Evolutionary conservation across 1,284 basidiomycete species (phyloP).

Genomic region (Sphaerobolus stellatus): DNA sequence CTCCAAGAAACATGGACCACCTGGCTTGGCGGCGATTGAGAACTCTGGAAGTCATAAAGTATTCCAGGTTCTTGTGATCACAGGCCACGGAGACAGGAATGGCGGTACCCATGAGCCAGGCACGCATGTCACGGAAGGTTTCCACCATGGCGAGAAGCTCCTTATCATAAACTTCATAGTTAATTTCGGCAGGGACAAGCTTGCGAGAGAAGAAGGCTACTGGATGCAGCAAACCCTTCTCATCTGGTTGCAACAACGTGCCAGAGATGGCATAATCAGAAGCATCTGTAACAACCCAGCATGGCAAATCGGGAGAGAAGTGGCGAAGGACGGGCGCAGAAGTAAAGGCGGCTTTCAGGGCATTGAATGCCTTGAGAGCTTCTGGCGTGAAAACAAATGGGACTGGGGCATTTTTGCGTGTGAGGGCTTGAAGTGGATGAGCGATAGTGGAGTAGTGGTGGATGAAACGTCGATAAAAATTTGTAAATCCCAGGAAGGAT

Average conservation of each 20-base stretch:
- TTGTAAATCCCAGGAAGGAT: no score
- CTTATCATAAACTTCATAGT: background rate
- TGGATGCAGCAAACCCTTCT: slow-evolving; percentile 28
- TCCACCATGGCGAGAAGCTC: slow-evolving; percentile 17
- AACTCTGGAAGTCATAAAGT: slow-evolving; percentile 35
- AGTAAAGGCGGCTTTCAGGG: slow-evolving; percentile 18
- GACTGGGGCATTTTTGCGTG: slow-evolving; percentile 23
- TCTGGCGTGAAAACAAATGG: background rate
- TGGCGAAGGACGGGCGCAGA: slow-evolving; percentile 21
- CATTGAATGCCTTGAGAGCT: background rate
- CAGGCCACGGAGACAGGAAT: slow-evolving; percentile 30
- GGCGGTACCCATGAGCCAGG: slow-evolving; percentile 26
- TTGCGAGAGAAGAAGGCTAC: slow-evolving; percentile 28
- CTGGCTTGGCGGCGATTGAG: slow-evolving; percentile 40
- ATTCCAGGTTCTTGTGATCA: slow-evolving; percentile 46
- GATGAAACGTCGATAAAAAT: no score
- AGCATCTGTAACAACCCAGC: slow-evolving; percentile 22
- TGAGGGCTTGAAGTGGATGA: no score
- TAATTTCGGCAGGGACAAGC: slow-evolving; percentile 11
- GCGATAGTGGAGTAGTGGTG: no score
- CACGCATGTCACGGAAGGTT: background rate
- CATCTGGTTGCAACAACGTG: slow-evolving; percentile 12
- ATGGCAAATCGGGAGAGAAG: slow-evolving; percentile 14
- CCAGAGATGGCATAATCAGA: slow-evolving; percentile 19
- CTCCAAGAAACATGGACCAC: slow-evolving; percentile 37